Evolutionary conservation across 192 early-diverging fungal genomes (phyloP), one percentile per base, ranked within the genome.

Genomic region (Rhizoclosmatium sp.): DNA sequence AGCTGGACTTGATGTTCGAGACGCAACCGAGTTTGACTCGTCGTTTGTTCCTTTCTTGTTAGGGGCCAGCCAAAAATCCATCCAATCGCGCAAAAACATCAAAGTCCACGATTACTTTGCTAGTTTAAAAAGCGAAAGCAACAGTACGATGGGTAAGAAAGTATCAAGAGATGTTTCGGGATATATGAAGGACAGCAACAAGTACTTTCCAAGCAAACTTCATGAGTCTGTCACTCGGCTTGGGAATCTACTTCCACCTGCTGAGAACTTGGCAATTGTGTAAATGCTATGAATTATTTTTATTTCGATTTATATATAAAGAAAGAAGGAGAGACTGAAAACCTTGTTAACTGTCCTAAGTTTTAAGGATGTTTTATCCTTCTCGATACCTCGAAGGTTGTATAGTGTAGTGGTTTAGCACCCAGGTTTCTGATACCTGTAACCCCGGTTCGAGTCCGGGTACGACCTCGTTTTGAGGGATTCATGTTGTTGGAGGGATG

Each of bases 1-100:
- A 39, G 78, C 78, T 59, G 78, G 78, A 14, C 45, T 79, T 12
- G 51, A 58, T 10, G 41, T 79, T n/a, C 60, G 44, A 14, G 54
- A 67, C 21, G 4, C 40, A 10, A 19, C 3, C 2, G 64, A 48
- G 3, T 77, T 69, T 77, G 76, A 77, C 40, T 4, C 19, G 40
- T 42, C 49, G 16, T 66, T 66, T 41, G 9, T 12, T 7, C 65
- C 76, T 12, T 77, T 77, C 31, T 23, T 77, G 1, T 14, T 77
- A 14, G 76, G 65, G 14, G 47, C 69, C 40, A 31, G 45, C 47
- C 3, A 40, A 4, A 45, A 77, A 7, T 21, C 14, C 16, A 2
- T 61, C 42, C n/a, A 31, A 7, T 2, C 7, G 40, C 42, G 44
- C 14, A 75, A 75, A 54, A 44, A 75, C 16, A 46, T 5, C 5